Evolutionary conservation across 2,329 filamentous ascomycete genomes (phyloP).

Genomic region (Gyromitra esculenta): DNA sequence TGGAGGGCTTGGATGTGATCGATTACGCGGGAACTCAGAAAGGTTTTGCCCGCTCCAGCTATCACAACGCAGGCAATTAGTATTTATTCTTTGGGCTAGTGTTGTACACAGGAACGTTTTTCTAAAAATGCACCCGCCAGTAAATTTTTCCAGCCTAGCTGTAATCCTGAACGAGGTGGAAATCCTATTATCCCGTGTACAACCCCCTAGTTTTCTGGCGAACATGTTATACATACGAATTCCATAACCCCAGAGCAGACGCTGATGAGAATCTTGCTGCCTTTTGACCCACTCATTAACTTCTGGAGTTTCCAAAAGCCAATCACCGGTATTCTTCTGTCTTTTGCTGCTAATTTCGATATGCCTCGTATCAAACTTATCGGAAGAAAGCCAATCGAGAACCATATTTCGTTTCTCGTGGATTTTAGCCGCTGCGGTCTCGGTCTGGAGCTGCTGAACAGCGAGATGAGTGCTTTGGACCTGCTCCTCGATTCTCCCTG

Average conservation of each 20-base stretch:
- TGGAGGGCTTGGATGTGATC: slow-evolving; percentile 5
- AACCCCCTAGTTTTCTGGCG: too few species aligned
- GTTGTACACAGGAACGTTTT: background rate
- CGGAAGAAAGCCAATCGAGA: slow-evolving; percentile 22
- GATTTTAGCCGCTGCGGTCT: background rate
- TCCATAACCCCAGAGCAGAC: background rate
- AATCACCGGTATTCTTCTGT: slow-evolving; percentile 21
- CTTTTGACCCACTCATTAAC: background rate
- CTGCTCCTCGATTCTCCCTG: background rate
- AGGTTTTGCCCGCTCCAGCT: slow-evolving; percentile 38
- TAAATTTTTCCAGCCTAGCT: background rate
- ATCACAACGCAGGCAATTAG: background rate
- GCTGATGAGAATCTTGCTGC: background rate
- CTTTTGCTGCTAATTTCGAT: slow-evolving; percentile 20
- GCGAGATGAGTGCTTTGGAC: background rate
- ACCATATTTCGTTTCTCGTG: slow-evolving; percentile 2
- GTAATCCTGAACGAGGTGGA: background rate
- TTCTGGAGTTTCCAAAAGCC: slow-evolving; percentile 18
- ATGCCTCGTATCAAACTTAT: slow-evolving; percentile 13
- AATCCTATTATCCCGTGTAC: slow-evolving; percentile 8
- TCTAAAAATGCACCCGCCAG: background rate
- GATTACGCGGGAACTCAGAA: slow-evolving; percentile 16
- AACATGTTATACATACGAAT: too few species aligned
- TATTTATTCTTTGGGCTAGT: background rate
- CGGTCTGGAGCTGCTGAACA: background rate